Conservation (phyloP, 768 basidiomycete species). For the Chiua virens region DNA sequence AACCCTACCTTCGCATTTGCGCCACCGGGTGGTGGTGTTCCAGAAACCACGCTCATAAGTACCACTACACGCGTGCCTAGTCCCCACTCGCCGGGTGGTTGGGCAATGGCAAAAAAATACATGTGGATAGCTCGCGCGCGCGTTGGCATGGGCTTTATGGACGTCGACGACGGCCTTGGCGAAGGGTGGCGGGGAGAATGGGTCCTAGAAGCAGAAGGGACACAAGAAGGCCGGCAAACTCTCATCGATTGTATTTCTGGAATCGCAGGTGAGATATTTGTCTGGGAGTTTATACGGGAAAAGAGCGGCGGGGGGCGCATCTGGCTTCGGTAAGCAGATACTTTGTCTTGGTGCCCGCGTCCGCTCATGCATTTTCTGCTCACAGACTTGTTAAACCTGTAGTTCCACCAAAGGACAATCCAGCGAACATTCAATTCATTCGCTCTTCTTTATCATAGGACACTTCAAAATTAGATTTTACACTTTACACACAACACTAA, state of each 20-base stretch:
- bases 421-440: slow-evolving; percentile 16
- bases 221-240: slow-evolving; percentile 57
- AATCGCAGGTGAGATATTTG: slow-evolving; percentile 33
- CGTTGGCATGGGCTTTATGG: slow-evolving; percentile 37
- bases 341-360: not conserved
- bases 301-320: slow-evolving; percentile 57
- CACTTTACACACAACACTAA: slow-evolving; percentile 7
- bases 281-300: slow-evolving; percentile 62
- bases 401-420: slow-evolving; percentile 22
- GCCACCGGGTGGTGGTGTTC: slow-evolving; percentile 35
- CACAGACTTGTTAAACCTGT: slow-evolving; percentile 24
- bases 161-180: slow-evolving; percentile 44
- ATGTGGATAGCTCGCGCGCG: slow-evolving; percentile 63
- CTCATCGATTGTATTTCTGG: slow-evolving; percentile 54
- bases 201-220: slow-evolving; percentile 79
- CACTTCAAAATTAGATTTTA: slow-evolving; percentile 17
- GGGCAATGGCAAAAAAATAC: slow-evolving; percentile 57
- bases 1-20: slow-evolving; percentile 29
- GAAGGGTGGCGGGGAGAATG: slow-evolving; percentile 78
- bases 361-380: not conserved
- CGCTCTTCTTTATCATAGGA: slow-evolving; percentile 24
- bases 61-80: slow-evolving; percentile 46
- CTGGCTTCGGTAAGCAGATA: slow-evolving; percentile 59
- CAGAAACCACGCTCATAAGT: slow-evolving; percentile 48
- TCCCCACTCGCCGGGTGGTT: slow-evolving; percentile 59